Evolutionary conservation across 75 land plant species (phyloP).

Genomic region (Picea glauca): DNA sequence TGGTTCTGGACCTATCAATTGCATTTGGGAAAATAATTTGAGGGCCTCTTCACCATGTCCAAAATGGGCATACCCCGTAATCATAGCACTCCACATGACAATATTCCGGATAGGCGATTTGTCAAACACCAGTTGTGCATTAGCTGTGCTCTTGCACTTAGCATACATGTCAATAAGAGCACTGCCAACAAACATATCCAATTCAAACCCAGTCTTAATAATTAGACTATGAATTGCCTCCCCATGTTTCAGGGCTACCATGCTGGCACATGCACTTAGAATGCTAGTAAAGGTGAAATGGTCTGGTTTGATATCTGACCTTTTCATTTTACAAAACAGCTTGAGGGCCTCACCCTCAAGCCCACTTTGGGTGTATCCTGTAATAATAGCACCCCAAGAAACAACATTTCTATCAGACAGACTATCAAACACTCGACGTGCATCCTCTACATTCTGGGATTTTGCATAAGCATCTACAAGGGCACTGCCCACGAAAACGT

Average conservation of each 20-base stretch:
- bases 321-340: constrained; percentile 39
- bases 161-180: constrained; percentile 75
- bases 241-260: constrained; percentile 21
- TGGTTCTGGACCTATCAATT: constrained; percentile 32
- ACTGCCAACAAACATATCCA: constrained; percentile 39
- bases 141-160: constrained; percentile 35
- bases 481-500: constrained; percentile 5
- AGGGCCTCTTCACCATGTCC: constrained; percentile 32
- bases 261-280: constrained; percentile 36
- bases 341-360: constrained; percentile 28
- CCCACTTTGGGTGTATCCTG: constrained; percentile 41
- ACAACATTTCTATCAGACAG: not conserved
- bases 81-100: constrained; percentile 67
- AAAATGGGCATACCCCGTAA: constrained; percentile 59
- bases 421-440: not conserved
- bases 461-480: constrained; percentile 1
- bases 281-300: constrained; percentile 55
- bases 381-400: constrained; percentile 47
- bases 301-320: constrained; percentile 35
- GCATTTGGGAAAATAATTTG: constrained; percentile 40
- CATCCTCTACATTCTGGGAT: not conserved
- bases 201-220: constrained; percentile 29
- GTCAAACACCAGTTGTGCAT: constrained; percentile 57
- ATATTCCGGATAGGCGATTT: constrained; percentile 37
- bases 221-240: constrained; percentile 30